Percentiles rank a stretch among this genome's conserved stretches.
These are phyloP conservation scores for Eucalyptus dawsonii DNA, from an alignment of 345 rosid species.

Conservation along the genomic window DNA sequence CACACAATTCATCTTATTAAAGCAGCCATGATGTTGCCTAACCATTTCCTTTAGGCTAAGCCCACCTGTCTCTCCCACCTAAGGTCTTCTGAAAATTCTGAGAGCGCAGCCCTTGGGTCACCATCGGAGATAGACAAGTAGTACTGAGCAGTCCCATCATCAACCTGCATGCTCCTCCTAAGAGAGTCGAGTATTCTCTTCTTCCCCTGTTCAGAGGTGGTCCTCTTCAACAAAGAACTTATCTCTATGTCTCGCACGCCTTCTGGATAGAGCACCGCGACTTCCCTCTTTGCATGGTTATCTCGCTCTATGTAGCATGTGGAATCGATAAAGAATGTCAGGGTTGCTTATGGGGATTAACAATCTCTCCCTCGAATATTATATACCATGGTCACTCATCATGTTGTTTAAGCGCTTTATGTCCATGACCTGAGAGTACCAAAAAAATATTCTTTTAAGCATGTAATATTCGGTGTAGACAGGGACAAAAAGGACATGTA, in stretches of 20 bases:
- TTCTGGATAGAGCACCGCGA: slow-evolving; percentile 68
- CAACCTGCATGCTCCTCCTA: slow-evolving; percentile 85
- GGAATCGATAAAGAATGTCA: slow-evolving; percentile 29
- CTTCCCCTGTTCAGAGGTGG: slow-evolving; percentile 40
- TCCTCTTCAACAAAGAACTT: slow-evolving; percentile 1
- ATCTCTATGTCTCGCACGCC: slow-evolving; percentile 35
- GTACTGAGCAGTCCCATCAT: slow-evolving; percentile 78
- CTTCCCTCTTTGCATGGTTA: slow-evolving; percentile 62
- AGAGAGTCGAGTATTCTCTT: slow-evolving; percentile 51
- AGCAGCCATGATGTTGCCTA: background rate
- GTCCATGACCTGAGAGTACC: no score
- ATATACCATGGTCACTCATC: slow-evolving; percentile 31
- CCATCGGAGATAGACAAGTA: slow-evolving; percentile 70
- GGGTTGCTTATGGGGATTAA: slow-evolving; percentile 70
- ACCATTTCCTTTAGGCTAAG: background rate
- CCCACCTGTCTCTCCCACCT: slow-evolving; percentile 60
- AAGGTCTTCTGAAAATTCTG: slow-evolving; percentile 58
- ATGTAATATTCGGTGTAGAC: no score
- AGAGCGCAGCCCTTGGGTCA: slow-evolving; percentile 65
- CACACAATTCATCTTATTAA: background rate
- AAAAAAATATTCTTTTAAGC: no score
- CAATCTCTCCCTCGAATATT: slow-evolving; percentile 73
- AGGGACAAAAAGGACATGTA: no score
- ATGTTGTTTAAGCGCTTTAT: no score
- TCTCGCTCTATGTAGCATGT: slow-evolving; percentile 84